Conservation (phyloP, 441 rosid species). For the Pelargonium australe region DNA sequence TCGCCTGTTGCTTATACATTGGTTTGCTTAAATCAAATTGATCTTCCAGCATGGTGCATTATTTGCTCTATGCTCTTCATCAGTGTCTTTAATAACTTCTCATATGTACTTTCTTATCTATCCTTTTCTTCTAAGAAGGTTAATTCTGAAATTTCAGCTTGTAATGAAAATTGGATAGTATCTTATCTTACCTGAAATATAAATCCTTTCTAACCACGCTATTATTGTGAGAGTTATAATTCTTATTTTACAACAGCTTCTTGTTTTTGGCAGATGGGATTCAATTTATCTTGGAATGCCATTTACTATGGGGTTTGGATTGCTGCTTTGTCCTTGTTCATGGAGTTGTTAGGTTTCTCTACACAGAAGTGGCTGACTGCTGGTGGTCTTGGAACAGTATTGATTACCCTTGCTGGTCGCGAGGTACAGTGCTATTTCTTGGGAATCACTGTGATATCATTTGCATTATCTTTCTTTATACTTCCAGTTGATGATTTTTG, state of each 20-base stretch:
- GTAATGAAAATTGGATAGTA: slow-evolving; percentile 3
- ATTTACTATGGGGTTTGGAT: slow-evolving; percentile 63
- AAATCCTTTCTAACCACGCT: not conserved
- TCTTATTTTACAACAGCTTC: slow-evolving; percentile 16
- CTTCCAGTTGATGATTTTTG: slow-evolving; percentile 7
- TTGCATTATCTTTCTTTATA: not conserved
- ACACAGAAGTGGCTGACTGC: slow-evolving; percentile 70
- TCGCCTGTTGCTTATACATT: not conserved
- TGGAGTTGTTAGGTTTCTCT: slow-evolving; percentile 69
- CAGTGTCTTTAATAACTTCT: not conserved
- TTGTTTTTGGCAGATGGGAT: slow-evolving; percentile 53
- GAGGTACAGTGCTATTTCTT: slow-evolving; percentile 38
- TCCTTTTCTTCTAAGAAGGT: not conserved
- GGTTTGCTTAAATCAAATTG: not conserved
- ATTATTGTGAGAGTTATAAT: slow-evolving; percentile 12
- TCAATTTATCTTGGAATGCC: slow-evolving; percentile 67
- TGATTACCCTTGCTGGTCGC: slow-evolving; percentile 77
- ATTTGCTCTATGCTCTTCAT: not conserved
- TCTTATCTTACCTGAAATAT: slow-evolving; percentile 1
- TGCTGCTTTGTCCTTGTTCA: slow-evolving; percentile 61
- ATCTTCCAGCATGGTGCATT: not conserved
- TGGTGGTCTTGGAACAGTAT: slow-evolving; percentile 73
- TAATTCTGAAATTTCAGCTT: not conserved
- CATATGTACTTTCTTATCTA: not conserved
- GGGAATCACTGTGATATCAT: slow-evolving; percentile 10